These are phyloP conservation scores for Cruciata laevipes DNA, from an alignment of 257 asterid genomes.

Conservation along the genomic window DNA sequence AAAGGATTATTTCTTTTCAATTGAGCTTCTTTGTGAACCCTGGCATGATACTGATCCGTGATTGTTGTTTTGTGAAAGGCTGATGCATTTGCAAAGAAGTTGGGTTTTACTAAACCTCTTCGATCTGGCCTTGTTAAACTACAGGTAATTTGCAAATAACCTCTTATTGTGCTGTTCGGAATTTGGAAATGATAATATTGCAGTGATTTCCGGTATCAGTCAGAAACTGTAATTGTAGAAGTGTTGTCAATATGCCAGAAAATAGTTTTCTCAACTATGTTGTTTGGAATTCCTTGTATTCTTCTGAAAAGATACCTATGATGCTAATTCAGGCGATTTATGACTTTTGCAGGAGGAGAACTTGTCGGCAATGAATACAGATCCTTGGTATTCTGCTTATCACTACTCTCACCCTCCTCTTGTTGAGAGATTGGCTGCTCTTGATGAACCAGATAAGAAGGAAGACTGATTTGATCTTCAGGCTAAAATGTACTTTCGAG, in stretches of 20 bases:
- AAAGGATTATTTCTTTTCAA: background rate
- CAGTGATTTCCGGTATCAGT: background rate
- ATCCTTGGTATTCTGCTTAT: constrained; percentile 96
- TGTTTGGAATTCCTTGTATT: background rate
- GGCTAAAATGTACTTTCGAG: background rate
- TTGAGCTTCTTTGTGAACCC: constrained; percentile 4
- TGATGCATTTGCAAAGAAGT: constrained; percentile 91
- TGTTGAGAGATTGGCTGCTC: constrained; percentile 84
- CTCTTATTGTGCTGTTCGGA: background rate
- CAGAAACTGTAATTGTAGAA: background rate
- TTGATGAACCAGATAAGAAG: constrained; percentile 72
- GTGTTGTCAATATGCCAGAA: background rate
- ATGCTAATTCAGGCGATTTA: background rate
- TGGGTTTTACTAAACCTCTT: constrained; percentile 72
- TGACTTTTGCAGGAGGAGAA: constrained; percentile 71
- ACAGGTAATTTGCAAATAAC: constrained; percentile 49
- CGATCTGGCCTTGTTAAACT: constrained; percentile 89
- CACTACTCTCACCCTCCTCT: constrained; percentile 97
- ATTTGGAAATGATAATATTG: background rate
- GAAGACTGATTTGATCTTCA: constrained; percentile 31
- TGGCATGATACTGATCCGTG: background rate
- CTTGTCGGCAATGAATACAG: constrained; percentile 84
- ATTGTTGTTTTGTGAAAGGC: constrained; percentile 45
- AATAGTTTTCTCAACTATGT: background rate
- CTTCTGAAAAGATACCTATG: background rate